Percentiles rank a stretch among this genome's conserved stretches.
These are phyloP conservation scores for Strobilomyces echinocephalus DNA, from an alignment of 768 basidiomycete species.

Conservation along the genomic window DNA sequence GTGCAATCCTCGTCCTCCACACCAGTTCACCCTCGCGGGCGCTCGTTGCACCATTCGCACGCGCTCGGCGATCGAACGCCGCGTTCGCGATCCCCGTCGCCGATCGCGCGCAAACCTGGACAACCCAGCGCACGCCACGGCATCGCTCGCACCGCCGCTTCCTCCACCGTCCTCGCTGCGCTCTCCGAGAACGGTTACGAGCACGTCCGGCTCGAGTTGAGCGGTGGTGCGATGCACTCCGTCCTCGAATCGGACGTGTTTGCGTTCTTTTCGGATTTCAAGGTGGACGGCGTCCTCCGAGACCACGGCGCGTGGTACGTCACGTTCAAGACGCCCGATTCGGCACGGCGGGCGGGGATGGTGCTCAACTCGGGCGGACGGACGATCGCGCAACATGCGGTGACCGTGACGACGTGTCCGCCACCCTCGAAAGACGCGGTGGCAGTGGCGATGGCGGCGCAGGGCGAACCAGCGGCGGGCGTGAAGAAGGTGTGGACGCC, in stretches of 20 bases:
- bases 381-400: conserved; percentile 55
- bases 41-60: conserved; percentile 20
- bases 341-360: conserved; percentile 63
- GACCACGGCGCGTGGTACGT: conserved; percentile 76
- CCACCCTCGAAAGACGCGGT: conserved; percentile 33
- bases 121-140: conserved; percentile 26
- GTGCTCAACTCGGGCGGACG: conserved; percentile 52
- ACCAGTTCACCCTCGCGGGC: conserved; percentile 28
- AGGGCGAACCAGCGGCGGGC: conserved; percentile 28
- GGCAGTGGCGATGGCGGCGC: conserved; percentile 28
- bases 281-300: conserved; percentile 66
- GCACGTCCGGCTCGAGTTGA: conserved; percentile 56
- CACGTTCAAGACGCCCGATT: conserved; percentile 60
- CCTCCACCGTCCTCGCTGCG: conserved; percentile 31
- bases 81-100: conserved; percentile 38
- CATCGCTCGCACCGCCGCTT: conserved; percentile 18
- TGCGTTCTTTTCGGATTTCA: conserved; percentile 64
- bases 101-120: conserved; percentile 37
- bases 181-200: conserved; percentile 62
- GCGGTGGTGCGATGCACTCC: conserved; percentile 40
- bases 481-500: conserved; percentile 48
- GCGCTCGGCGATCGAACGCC: conserved; percentile 18
- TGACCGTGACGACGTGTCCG: conserved; percentile 46
- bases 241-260: conserved; percentile 66
- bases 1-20: conserved; percentile 34